phyloP scores from a whole-genome alignment of 225 moss, liverwort and hornwort genomes.

The Neckera pumila region DNA sequence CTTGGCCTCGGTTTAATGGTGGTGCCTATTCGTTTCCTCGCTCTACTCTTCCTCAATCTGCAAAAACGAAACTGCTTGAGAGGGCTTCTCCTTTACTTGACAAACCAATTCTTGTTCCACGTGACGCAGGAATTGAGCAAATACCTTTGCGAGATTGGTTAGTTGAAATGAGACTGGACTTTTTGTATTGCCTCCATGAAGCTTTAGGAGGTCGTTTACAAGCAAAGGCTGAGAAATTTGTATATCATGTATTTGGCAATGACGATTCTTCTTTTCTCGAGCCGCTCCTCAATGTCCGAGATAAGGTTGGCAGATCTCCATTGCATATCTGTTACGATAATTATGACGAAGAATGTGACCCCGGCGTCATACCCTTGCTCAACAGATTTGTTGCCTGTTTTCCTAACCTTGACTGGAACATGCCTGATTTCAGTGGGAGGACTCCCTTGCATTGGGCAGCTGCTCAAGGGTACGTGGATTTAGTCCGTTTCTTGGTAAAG shows the following conservation, averaged over 20 bases:
- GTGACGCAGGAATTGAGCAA: not conserved
- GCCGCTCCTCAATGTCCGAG: not conserved
- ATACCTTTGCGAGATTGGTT: not conserved
- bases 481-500: not conserved
- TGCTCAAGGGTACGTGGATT: not conserved
- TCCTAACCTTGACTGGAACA: not conserved
- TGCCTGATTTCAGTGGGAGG: not conserved
- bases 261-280: not conserved
- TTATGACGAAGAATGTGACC: no score
- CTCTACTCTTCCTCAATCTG: not conserved
- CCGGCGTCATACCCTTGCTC: not conserved
- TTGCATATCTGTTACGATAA: not conserved
- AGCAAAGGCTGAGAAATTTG: not conserved
- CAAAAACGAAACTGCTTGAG: not conserved
- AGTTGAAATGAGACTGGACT: no score
- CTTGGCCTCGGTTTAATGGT: no score
- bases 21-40: no score
- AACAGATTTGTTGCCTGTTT: not conserved
- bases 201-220: not conserved
- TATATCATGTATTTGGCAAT: not conserved
- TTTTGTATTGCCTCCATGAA: not conserved
- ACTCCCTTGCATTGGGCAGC: not conserved
- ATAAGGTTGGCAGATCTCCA: not conserved
- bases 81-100: not conserved
- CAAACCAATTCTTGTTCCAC: not conserved